A percentile compares a stretch with the other conserved stretches of the same genome.
Conservation (phyloP, 2,329 filamentous ascomycete species). For the Herpotrichia juniperi region DNA sequence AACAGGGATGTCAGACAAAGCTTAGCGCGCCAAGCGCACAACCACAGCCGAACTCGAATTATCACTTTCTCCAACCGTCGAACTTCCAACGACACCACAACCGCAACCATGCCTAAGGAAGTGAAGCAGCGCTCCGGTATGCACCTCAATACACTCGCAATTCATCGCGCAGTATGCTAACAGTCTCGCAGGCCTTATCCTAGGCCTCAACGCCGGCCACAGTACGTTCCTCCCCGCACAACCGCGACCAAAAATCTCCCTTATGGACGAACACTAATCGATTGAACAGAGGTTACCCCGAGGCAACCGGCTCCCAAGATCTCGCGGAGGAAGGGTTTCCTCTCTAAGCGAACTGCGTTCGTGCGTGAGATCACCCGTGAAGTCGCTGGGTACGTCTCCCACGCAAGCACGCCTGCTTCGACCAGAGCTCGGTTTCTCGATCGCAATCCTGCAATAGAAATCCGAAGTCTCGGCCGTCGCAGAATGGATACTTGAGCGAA, state of each 20-base stretch:
- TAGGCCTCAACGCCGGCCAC: constrained; percentile 70
- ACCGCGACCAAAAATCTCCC: constrained; percentile 17
- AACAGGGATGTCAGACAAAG: background rate
- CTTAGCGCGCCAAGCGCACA: constrained; percentile 19
- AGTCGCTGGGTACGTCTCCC: constrained; percentile 80
- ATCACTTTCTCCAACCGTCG: constrained; percentile 10
- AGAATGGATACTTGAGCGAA: constrained; percentile 1
- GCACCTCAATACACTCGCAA: background rate
- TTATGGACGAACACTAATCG: constrained; percentile 26
- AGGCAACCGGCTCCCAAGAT: constrained; percentile 56
- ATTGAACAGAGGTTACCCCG: constrained; percentile 56
- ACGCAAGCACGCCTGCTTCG: constrained; percentile 2
- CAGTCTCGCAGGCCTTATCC: constrained; percentile 51
- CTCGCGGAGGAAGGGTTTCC: constrained; percentile 85
- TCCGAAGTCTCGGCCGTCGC: background rate
- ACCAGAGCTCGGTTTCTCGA: background rate
- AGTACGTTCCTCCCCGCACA: constrained; percentile 57
- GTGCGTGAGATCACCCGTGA: constrained; percentile 98
- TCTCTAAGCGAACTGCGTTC: constrained; percentile 96
- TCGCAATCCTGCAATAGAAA: background rate
- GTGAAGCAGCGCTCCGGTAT: constrained; percentile 58
- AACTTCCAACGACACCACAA: constrained; percentile 27
- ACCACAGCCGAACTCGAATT: constrained; percentile 22
- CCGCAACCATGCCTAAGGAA: constrained; percentile 58
- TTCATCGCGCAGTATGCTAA: constrained; percentile 11